Base-by-base conservation (phyloP, 176 grass and related monocot species). In the Urochloa ruziziensis region DNA sequence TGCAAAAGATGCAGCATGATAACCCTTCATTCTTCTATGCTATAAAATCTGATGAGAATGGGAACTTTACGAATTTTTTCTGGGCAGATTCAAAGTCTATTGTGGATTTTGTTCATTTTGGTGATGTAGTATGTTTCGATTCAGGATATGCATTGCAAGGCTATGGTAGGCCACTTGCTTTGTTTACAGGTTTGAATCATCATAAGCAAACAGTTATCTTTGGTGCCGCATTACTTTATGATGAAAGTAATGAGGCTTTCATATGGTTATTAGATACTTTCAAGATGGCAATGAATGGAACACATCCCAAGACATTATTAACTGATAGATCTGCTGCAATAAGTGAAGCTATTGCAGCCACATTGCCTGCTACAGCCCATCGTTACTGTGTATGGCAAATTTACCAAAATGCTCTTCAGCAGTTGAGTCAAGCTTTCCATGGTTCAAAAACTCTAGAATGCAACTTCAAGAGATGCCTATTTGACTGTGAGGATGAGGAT, bases 351-450 rank as follows among this genome's bases (percentile, higher is more conserved):
- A 77, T 91, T 78, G 73, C 53, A 74, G 75, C 79, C 61, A 80
- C 62, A 72, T 93, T 88, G 84, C 83, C 90, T 62, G 73, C 59
- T 30, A 91, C 90, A 4, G 30, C 66, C 54, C 92, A 92, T 87
- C 88, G 92, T 81, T 94, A 89, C 51, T 97, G 95, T 89, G 90
- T 94, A 25, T 94, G 95, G 95, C 90, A 97, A 84, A 91, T 97
- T 93, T 94, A 94, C 77, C 95, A 86, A 87, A 91, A 79, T 89
- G 78, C 95, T 74, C 90, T 91, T 84, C 84, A 87, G 64, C 86
- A 94, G 65, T 80, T 94, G 73, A 93, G 86, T 80, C 92, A 91
- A 85, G 92, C 90, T 83, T 97, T 97, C 69, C 95, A 94, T 62
- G 95, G 95, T 59, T 94, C 90, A 63, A 97, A 80, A 89, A 93